Evolutionary conservation across 1,284 basidiomycete genomes (phyloP).

Genomic region (Phaffia rhodozyma): DNA sequence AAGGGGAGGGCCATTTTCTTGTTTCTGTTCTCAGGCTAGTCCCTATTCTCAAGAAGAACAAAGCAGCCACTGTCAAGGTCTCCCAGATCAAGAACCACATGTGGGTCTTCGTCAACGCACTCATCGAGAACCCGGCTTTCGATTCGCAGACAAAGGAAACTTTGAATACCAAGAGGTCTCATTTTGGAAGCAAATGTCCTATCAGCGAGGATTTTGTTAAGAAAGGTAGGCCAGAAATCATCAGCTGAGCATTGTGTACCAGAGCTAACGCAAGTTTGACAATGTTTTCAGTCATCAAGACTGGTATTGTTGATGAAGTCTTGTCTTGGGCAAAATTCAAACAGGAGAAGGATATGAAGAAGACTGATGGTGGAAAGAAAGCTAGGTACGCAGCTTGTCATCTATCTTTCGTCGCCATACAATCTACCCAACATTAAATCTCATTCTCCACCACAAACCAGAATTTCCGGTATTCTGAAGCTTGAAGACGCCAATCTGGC

Average conservation of each 20-base stretch:
- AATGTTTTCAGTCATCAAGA: conserved; percentile 59
- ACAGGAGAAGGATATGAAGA: conserved; percentile 91
- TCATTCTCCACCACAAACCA: conserved; percentile 38
- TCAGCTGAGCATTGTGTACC: not conserved
- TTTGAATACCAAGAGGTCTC: conserved; percentile 72
- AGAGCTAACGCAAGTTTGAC: conserved; percentile 1
- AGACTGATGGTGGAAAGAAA: conserved; percentile 89
- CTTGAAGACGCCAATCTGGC: conserved; percentile 97
- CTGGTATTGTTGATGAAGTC: conserved; percentile 82
- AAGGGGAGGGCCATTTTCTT: not conserved
- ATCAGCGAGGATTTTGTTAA: conserved; percentile 90
- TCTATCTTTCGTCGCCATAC: not conserved
- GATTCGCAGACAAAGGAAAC: conserved; percentile 99
- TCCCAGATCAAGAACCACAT: conserved; percentile 94
- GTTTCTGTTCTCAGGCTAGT: not conserved
- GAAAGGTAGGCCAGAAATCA: conserved; percentile 52
- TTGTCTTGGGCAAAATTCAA: conserved; percentile 94
- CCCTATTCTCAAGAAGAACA: conserved; percentile 86
- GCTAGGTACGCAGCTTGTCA: conserved; percentile 46
- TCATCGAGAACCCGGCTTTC: conserved; percentile 97
- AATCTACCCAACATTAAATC: not conserved
- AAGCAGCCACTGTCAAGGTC: conserved; percentile 80
- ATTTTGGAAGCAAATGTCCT: conserved; percentile 81
- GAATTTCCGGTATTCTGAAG: conserved; percentile 82
- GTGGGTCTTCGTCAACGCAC: conserved; percentile 95